Base-by-base conservation (phyloP, 1,139 yeast species). In the Lodderomyces jiufengensis region DNA sequence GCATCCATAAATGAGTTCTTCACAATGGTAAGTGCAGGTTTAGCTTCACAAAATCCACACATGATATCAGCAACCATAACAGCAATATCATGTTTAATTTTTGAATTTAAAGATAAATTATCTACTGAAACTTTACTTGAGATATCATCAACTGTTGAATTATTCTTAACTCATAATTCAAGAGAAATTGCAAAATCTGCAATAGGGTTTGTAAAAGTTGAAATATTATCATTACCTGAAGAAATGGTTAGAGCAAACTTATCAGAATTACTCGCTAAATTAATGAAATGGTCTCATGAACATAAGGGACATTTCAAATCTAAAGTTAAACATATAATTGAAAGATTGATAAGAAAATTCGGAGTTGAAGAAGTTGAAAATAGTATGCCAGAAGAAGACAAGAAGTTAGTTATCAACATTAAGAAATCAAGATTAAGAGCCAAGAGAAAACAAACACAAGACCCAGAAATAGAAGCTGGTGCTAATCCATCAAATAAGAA, bases 11-110 rank as follows among this genome's bases (percentile, higher is more conserved):
- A 80, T 31, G 97, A 88, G 60, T 88, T 71, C 55, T 86, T 92
- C 65, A 87, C 95, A 24, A 87, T 92, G 84, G 84, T 92, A 16
- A 80, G 94, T 60, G 98, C 97, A 31, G 99, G 98, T 63, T 72
- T 94, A 48, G 96, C 95, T 25, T 97, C 96, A 37, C 82, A 84
- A 49, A 76, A 94, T 28, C 92, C 95, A 23, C 95, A 90, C 59
- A 90, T 90, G 96, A 84, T 92, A 32, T 85, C 96, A 51, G 97
- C 97, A 12, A 83, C 97, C 11, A 80, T 94, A 47, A 87, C 96
- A 7, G 95, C 96, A 0, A 70, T 92, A 38, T 81, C 95, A 29
- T 81, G 97, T 54, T 68, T 90, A 36, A 73, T 92, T 30, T 92
- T 80, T 58, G 97, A 92, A 60, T 94, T 87, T 66, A 83, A 84